A percentile compares a stretch with the other conserved stretches of the same genome.
Evolutionary conservation across 257 asterid genomes (phyloP).

Genomic region (Nicotiana undulata): DNA sequence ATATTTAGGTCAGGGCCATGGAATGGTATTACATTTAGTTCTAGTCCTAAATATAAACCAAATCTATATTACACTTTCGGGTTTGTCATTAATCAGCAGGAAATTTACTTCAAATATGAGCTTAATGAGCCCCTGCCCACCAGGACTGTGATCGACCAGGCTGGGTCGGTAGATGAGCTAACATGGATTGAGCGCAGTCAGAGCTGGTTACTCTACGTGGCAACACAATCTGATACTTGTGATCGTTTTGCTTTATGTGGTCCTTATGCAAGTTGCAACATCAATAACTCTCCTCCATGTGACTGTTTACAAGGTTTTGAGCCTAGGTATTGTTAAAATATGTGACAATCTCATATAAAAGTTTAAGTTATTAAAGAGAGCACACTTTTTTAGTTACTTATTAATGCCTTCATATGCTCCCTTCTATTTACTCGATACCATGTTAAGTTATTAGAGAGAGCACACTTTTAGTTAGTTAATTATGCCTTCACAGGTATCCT

Average conservation of each 20-base stretch:
- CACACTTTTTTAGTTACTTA: conserved; percentile 9
- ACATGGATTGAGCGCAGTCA: conserved; percentile 17
- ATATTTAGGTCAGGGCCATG: conserved; percentile 9
- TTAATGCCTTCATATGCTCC: neutral
- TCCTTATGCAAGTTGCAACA: conserved; percentile 9
- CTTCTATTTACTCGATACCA: no score
- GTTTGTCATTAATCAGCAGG: neutral
- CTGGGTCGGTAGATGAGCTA: neutral
- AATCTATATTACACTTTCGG: neutral
- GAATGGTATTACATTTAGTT: conserved; percentile 6
- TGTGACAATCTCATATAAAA: neutral
- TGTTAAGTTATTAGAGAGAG: neutral
- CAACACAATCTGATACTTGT: conserved; percentile 23
- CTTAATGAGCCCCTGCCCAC: neutral
- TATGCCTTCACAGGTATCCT: conserved; percentile 5
- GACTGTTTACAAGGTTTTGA: conserved; percentile 24
- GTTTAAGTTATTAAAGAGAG: neutral
- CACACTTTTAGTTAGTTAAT: conserved; percentile 2
- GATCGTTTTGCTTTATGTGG: conserved; percentile 27
- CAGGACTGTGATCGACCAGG: neutral
- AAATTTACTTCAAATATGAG: conserved; percentile 5
- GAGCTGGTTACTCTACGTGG: conserved; percentile 16
- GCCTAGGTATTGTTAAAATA: conserved; percentile 6
- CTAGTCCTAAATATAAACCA: neutral
- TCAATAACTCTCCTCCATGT: conserved; percentile 12